phyloP scores from a whole-genome alignment of 192 early-diverging fungal species.

The Allomyces javanicus region DNA sequence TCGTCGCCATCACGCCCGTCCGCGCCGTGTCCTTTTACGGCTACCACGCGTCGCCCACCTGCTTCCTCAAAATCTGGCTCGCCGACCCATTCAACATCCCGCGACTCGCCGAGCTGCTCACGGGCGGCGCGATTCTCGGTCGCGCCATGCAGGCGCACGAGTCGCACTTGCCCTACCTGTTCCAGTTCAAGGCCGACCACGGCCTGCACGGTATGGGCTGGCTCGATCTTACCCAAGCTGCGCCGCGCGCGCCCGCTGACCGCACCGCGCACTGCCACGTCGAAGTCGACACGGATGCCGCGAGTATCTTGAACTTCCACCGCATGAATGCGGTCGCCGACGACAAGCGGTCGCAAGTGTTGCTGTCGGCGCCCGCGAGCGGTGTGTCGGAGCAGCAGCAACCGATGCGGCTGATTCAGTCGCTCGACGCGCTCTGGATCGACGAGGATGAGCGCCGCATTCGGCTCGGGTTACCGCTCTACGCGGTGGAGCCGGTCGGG shows the following conservation, averaged over 20 bases:
- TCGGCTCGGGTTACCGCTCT: neutral
- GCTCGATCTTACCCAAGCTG: slow-evolving; percentile 29
- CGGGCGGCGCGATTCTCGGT: slow-evolving; percentile 51
- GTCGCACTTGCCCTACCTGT: slow-evolving; percentile 55
- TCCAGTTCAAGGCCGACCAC: slow-evolving; percentile 75
- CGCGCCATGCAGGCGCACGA: slow-evolving; percentile 50
- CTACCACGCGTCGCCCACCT: slow-evolving; percentile 41
- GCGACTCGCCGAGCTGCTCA: slow-evolving; percentile 42
- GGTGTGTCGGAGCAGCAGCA: slow-evolving; percentile 41
- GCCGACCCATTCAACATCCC: slow-evolving; percentile 35
- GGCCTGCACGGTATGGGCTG: slow-evolving; percentile 75
- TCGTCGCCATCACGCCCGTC: slow-evolving; percentile 49
- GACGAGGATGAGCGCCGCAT: neutral
- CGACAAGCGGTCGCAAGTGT: neutral
- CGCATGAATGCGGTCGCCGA: neutral
- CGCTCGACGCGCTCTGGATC: neutral
- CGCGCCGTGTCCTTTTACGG: slow-evolving; percentile 81
- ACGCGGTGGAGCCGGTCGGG: neutral
- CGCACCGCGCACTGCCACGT: neutral
- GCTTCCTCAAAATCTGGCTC: slow-evolving; percentile 59
- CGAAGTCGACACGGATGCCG: slow-evolving; percentile 19
- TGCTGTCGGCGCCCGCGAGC: slow-evolving; percentile 23
- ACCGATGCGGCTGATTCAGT: slow-evolving; percentile 27
- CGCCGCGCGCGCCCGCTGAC: slow-evolving; percentile 12
- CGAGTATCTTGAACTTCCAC: slow-evolving; percentile 39